phyloP scores from a whole-genome alignment of 2,329 filamentous ascomycete species.

The Dendrostoma leiphaemia region DNA sequence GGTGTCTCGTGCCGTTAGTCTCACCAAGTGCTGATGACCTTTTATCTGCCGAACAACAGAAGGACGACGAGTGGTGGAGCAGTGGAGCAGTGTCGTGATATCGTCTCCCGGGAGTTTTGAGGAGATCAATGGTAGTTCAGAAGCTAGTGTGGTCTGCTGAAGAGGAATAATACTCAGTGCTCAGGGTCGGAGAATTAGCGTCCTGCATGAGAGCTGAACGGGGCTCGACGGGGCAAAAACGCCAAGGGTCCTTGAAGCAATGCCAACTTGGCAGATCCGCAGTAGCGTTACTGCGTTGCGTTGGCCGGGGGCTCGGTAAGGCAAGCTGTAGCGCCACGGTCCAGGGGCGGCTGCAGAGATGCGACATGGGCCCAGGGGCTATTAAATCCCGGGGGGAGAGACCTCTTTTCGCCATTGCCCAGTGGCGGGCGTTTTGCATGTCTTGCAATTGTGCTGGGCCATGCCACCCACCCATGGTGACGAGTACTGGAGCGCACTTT shows the following conservation, averaged over 20 bases:
- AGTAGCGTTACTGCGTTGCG: not conserved
- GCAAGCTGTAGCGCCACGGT: no score
- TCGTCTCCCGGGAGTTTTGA: no score
- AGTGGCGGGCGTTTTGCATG: not conserved
- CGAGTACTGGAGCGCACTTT: constrained; percentile 3
- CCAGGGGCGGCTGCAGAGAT: not conserved
- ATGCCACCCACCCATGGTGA: no score
- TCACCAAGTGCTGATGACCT: not conserved
- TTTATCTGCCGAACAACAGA: not conserved
- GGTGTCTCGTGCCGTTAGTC: not conserved
- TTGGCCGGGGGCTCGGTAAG: not conserved
- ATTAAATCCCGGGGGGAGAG: not conserved
- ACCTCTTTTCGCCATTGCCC: not conserved
- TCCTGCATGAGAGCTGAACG: no score
- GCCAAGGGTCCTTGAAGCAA: not conserved
- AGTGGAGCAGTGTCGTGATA: not conserved
- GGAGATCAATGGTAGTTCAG: no score
- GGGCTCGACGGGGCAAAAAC: not conserved
- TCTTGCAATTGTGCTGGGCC: no score
- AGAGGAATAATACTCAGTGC: not conserved
- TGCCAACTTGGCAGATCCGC: not conserved
- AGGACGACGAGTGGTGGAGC: no score
- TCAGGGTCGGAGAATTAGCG: not conserved
- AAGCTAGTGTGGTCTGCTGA: no score
- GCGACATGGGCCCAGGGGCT: not conserved